Evolutionary conservation across 1,284 basidiomycete species (phyloP), one percentile per base, ranked within the genome.

Genomic region (Agroathelia rolfsii): DNA sequence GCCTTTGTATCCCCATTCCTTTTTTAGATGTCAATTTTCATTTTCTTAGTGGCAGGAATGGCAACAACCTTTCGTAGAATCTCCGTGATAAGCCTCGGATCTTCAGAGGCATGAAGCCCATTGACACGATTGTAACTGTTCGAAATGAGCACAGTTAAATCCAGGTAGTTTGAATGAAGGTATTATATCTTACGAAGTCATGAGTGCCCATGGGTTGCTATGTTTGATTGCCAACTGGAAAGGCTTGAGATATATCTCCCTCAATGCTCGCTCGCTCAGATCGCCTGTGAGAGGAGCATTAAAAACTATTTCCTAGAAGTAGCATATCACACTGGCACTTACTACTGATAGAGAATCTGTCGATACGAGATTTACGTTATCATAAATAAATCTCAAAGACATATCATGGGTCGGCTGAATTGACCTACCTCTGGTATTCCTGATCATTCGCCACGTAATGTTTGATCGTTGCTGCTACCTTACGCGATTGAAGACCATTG

Each of bases 211-310:
- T 5, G 71, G 71, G 13, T 62, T 48, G 5, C 60, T 42, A 30
- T 61, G 40, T 39, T 59, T 60, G 35, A 66, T 53, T 3, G 61
- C 62, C 20, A 64, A 54, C 49, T 62, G 60, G 47, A 64, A 66
- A 6, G 52, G 65, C 44, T 55, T 63, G 34, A 74, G 56, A 51
- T 75, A 76, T 41, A 76, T 65, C 49, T 76, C 72, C 16, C 67
- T 63, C 17, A 76, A 49, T 2, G 72, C 66, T 16, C 71, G 61
- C 42, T 69, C 66, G 44, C 64, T 63, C 30, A 76, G 55, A 24
- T 66, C 63, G 29, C 61, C 60, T 62, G 47, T n/a, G n/a, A 35
- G n/a, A n/a, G n/a, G n/a, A 30, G n/a, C 8, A 24, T 24, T n/a
- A 24, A 9, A n/a, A n/a, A 9, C 9, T 16, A 21, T 21, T 9